phyloP scores from a whole-genome alignment of 176 grass and related monocot species.

The Oryza longistaminata region DNA sequence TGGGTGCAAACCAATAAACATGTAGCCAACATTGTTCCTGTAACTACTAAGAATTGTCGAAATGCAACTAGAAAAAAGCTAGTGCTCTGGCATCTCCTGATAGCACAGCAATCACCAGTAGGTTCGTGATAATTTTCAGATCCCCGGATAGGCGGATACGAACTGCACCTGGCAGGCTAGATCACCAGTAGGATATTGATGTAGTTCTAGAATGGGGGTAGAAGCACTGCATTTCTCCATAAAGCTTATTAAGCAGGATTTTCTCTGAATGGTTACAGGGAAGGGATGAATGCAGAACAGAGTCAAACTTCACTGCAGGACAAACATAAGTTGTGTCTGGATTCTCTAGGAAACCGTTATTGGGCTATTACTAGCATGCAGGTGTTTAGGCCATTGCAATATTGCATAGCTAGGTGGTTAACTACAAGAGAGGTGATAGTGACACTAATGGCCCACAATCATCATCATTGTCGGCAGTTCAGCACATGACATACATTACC shows the following conservation, averaged over 20 bases:
- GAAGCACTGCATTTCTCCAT: background rate
- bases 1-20: background rate
- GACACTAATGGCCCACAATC: background rate
- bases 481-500: background rate
- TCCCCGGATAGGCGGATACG: background rate
- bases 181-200: too few relatives aligned
- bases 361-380: background rate
- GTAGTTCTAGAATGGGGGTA: too few relatives aligned
- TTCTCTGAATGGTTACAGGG: background rate
- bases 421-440: background rate
- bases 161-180: background rate
- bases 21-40: background rate
- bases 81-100: background rate
- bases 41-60: background rate
- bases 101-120: background rate
- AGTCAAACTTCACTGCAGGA: background rate
- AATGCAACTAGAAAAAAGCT: background rate
- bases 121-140: background rate
- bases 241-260: background rate
- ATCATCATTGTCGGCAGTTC: background rate
- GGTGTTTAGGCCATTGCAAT: background rate
- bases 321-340: background rate
- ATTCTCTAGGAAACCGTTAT: background rate
- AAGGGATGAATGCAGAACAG: background rate
- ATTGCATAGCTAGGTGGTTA: background rate